phyloP scores from a whole-genome alignment of 352 stramenopile species.

The Globisporangium sylvaticum region DNA sequence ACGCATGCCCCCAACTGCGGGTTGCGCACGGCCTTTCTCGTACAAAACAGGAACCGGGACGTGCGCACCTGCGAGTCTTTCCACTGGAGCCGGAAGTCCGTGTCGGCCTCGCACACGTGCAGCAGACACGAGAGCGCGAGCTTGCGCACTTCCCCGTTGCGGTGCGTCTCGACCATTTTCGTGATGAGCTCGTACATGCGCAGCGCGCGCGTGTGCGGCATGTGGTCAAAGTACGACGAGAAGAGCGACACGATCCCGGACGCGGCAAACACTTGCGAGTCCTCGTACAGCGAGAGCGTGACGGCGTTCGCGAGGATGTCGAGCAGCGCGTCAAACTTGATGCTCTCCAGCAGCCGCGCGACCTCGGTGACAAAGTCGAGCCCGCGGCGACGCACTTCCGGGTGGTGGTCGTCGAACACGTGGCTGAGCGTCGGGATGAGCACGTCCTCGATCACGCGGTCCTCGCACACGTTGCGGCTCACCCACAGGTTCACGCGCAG shows the following conservation, averaged over 20 bases:
- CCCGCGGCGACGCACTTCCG: conserved; percentile 47
- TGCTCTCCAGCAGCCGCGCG: conserved; percentile 67
- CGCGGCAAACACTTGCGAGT: conserved; percentile 61
- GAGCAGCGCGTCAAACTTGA: conserved; percentile 76
- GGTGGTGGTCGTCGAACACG: conserved; percentile 69
- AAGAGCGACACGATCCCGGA: conserved; percentile 70
- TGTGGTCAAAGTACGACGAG: conserved; percentile 72
- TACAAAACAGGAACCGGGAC: conserved; percentile 76
- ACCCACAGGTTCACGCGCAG: conserved; percentile 68
- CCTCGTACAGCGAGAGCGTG: conserved; percentile 52
- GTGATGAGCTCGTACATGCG: conserved; percentile 83
- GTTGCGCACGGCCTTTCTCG: conserved; percentile 30
- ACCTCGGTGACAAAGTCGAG: conserved; percentile 70
- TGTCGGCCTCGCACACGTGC: conserved; percentile 62
- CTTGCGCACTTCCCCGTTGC: conserved; percentile 51
- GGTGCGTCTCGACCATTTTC: conserved; percentile 60
- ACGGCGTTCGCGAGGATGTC: conserved; percentile 76
- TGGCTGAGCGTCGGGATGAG: conserved; percentile 59
- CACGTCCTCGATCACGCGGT: conserved; percentile 84
- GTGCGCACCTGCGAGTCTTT: conserved; percentile 52
- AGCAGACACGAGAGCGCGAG: conserved; percentile 65
- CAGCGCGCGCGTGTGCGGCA: conserved; percentile 57
- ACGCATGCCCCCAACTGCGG: conserved; percentile 46
- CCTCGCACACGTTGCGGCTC: conserved; percentile 80
- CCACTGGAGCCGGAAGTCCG: conserved; percentile 66